Evolutionary conservation across 495 filamentous ascomycete genomes (phyloP).

Genomic region (Aspergillus nidulans): DNA sequence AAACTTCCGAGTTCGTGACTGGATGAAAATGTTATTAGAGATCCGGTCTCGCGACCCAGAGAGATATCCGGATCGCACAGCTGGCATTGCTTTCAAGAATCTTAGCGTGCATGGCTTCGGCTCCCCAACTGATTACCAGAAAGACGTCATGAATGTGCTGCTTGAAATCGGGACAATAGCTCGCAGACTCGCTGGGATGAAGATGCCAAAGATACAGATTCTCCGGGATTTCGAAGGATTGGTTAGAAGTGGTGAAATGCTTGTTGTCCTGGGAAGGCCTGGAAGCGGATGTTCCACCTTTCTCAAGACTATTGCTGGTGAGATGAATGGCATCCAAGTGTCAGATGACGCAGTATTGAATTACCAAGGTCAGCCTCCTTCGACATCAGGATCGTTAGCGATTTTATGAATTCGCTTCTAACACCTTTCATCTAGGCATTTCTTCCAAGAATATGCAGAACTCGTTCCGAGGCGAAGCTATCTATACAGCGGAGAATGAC

Average conservation of each 20-base stretch:
- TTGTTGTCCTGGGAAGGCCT: constrained; percentile 37
- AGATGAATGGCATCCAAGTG: constrained; percentile 32
- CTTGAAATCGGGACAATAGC: constrained; percentile 32
- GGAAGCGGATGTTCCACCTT: constrained; percentile 39
- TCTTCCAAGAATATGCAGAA: constrained; percentile 58
- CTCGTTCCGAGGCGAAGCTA: constrained; percentile 57
- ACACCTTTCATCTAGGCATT: constrained; percentile 42
- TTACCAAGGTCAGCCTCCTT: constrained; percentile 35
- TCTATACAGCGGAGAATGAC: constrained; percentile 57
- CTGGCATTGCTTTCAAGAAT: constrained; percentile 45
- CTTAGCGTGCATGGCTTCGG: constrained; percentile 50
- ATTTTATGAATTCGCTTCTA: constrained; percentile 19
- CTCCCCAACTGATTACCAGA: constrained; percentile 46
- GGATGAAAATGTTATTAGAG: constrained; percentile 25
- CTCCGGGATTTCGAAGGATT: constrained; percentile 35
- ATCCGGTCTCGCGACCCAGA: constrained; percentile 19
- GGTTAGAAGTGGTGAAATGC: constrained; percentile 31
- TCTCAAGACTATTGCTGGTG: constrained; percentile 33
- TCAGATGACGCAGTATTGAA: constrained; percentile 36
- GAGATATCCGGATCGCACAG: constrained; percentile 19
- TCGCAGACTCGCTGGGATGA: constrained; percentile 20
- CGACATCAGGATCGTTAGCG: background rate
- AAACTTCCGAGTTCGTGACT: constrained; percentile 26
- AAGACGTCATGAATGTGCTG: constrained; percentile 43
- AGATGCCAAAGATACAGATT: constrained; percentile 28